Conservation (phyloP, 495 filamentous ascomycete species). For the Aspergillus incahuasiensis region DNA sequence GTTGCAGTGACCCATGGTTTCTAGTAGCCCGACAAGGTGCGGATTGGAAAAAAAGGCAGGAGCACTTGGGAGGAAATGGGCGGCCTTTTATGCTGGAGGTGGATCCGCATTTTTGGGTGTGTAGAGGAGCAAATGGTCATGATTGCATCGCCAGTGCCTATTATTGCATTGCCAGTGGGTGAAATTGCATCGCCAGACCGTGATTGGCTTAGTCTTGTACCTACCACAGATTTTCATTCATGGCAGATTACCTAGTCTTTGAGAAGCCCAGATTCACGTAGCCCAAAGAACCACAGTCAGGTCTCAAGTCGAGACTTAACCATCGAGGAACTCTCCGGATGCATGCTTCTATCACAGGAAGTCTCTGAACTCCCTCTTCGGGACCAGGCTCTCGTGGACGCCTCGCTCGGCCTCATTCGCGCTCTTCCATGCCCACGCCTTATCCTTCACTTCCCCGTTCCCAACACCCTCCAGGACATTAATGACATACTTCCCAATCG, state of each 20-base stretch:
- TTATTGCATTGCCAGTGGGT: no score
- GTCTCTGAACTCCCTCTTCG: conserved; percentile 9
- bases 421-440: conserved; percentile 31
- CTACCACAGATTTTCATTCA: no score
- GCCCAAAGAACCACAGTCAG: no score
- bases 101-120: background rate
- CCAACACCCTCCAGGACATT: conserved; percentile 37
- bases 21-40: background rate
- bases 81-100: background rate
- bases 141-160: no score
- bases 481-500: conserved; percentile 52
- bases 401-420: background rate
- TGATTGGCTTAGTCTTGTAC: no score
- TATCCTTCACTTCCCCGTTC: conserved; percentile 29
- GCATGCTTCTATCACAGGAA: background rate
- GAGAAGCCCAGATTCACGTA: no score
- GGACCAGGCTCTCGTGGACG: conserved; percentile 12
- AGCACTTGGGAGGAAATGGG: background rate
- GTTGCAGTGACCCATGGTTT: background rate
- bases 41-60: background rate
- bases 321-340: background rate
- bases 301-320: no score
- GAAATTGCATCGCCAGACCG: no score
- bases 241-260: no score
- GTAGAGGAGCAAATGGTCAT: no score